Conservation (phyloP, 805 yeast genomes). For the Lachancea kluyveri region DNA sequence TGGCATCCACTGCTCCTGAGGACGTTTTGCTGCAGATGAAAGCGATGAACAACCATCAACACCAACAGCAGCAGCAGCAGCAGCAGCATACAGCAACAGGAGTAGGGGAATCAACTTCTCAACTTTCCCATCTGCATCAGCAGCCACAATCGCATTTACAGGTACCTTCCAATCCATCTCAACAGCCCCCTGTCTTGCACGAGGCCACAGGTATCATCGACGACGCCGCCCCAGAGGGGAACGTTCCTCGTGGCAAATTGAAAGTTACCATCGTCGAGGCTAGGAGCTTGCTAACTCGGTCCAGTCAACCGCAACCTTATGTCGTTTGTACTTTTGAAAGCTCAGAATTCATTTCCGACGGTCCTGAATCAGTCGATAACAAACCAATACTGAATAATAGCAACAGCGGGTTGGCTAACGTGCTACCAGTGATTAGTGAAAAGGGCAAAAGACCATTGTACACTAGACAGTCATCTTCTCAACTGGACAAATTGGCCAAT, state of each 20-base stretch:
- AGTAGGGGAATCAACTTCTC: background rate
- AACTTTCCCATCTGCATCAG: background rate
- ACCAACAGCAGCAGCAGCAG: conserved; percentile 4
- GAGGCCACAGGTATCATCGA: background rate
- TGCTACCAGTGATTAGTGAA: conserved; percentile 21
- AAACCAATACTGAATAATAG: conserved; percentile 27
- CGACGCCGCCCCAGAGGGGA: background rate
- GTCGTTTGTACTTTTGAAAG: conserved; percentile 90
- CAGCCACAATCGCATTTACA: background rate
- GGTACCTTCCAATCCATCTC: background rate
- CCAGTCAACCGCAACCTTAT: conserved; percentile 62
- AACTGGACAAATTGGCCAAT: conserved; percentile 29
- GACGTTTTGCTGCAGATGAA: conserved; percentile 32
- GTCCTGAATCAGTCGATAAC: conserved; percentile 44
- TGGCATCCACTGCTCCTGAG: conserved; percentile 30
- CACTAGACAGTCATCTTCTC: conserved; percentile 41
- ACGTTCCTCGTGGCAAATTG: conserved; percentile 72
- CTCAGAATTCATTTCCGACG: conserved; percentile 81
- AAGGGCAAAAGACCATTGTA: conserved; percentile 35
- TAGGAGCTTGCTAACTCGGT: conserved; percentile 50
- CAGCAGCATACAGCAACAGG: conserved; percentile 3
- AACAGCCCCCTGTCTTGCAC: background rate
- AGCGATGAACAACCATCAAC: conserved; percentile 13
- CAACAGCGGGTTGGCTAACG: conserved; percentile 10
- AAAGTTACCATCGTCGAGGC: conserved; percentile 81